phyloP scores from a whole-genome alignment of 108 stramenopile species.

The Hondaea fermentalgiana region DNA sequence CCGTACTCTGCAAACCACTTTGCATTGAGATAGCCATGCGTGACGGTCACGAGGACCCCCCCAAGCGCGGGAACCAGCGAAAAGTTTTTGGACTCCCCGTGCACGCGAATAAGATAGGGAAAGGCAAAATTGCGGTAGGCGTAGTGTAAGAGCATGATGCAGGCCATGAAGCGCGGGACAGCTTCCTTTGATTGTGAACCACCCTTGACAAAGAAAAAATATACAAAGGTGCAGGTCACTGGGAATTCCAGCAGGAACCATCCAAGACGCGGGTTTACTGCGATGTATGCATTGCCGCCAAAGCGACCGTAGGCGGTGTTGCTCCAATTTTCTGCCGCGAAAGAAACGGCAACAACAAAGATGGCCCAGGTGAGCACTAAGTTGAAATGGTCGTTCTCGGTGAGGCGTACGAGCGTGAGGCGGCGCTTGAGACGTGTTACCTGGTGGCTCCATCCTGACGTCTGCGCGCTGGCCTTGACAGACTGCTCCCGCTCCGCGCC shows the following conservation, averaged over 20 bases:
- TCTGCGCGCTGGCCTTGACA: too few relatives aligned
- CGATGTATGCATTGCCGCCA: background rate
- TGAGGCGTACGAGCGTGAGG: background rate
- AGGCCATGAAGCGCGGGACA: background rate
- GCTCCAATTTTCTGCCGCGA: background rate
- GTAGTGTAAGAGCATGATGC: background rate
- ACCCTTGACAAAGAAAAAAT: slow-evolving; percentile 15
- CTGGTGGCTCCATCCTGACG: too few relatives aligned
- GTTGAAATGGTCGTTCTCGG: background rate
- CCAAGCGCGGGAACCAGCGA: background rate
- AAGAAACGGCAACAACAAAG: background rate
- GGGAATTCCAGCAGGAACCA: background rate
- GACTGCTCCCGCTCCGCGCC: too few relatives aligned
- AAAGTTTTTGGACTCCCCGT: background rate
- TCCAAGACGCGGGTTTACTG: background rate
- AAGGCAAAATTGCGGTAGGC: background rate
- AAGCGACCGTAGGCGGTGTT: background rate
- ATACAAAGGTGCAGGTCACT: background rate
- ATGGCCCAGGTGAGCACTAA: background rate
- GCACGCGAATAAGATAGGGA: background rate
- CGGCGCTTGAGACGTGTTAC: background rate
- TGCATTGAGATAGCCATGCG: slow-evolving; percentile 4
- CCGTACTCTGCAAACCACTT: slow-evolving; percentile 16
- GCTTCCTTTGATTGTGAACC: background rate
- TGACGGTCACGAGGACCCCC: background rate